phyloP scores from a whole-genome alignment of 2,329 filamentous ascomycete species.

The Phoma sp. region DNA sequence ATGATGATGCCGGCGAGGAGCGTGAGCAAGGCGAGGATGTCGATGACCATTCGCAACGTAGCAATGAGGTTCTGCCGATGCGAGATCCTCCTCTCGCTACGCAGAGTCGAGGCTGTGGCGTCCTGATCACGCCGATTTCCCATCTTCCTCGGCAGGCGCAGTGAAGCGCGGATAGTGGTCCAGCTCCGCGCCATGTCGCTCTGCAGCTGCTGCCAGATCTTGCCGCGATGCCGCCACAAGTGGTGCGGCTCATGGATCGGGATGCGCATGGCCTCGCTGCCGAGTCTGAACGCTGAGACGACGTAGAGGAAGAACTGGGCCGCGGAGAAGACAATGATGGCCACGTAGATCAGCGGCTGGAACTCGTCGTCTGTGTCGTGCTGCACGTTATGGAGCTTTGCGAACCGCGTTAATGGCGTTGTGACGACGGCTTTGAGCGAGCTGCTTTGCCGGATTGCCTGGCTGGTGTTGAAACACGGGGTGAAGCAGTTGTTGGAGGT shows the following conservation, averaged over 20 bases:
- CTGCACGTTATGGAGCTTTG: slow-evolving; percentile 13
- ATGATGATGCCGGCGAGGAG: slow-evolving; percentile 12
- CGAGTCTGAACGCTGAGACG: slow-evolving; percentile 6
- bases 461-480: slow-evolving; percentile 21
- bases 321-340: slow-evolving; percentile 9
- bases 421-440: slow-evolving; percentile 13
- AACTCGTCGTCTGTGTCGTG: slow-evolving; percentile 7
- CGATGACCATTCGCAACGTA: neutral
- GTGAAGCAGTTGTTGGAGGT: slow-evolving; percentile 17
- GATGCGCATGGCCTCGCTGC: slow-evolving; percentile 10
- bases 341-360: slow-evolving; percentile 10
- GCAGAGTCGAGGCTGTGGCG: neutral
- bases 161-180: neutral
- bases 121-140: neutral
- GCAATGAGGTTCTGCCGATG: neutral
- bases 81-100: neutral
- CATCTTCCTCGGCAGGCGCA: neutral
- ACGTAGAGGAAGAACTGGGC: slow-evolving; percentile 20
- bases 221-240: slow-evolving; percentile 4
- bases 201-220: slow-evolving; percentile 4
- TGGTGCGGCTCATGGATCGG: slow-evolving; percentile 14
- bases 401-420: slow-evolving; percentile 8
- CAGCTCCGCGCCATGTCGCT: slow-evolving; percentile 4
- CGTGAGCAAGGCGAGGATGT: slow-evolving; percentile 3
- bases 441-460: slow-evolving; percentile 2